Evolutionary conservation across 2,329 filamentous ascomycete species (phyloP), one percentile per base, ranked within the genome.

Genomic region (Arthrobotrys iridis): DNA sequence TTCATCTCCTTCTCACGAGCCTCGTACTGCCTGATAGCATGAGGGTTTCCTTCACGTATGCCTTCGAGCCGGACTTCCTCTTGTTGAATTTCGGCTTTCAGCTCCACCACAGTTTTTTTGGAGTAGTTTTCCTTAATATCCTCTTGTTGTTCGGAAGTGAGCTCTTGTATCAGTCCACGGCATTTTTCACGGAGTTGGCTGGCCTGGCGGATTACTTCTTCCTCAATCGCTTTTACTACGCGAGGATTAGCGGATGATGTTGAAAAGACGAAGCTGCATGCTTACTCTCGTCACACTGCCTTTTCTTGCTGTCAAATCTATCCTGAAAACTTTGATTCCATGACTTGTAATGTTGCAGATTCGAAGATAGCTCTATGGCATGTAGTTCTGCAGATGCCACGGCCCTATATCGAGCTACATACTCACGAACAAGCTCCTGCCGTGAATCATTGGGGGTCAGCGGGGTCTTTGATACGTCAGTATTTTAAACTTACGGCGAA

Each of bases 301-400:
- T 77, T 58, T 68, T 64, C 26, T 77, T 78, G 3, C n/a, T 52
- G 10, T 10, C 41, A 2, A 73, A 3, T 28, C 68, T 20, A 2
- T 73, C 50, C 6, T 81, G 79, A 78, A 93, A 92, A 70, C 89
- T 89, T 13, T 84, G 83, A 78, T 88, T 87, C n/a, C 97, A 84
- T 3, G 55, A 58, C 13, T 67, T 74, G 55, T 74, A 67, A 4
- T 87, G 87, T 46, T 88, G 85, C 1, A 91, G 82, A 79, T 99
- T 95, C 0, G 93, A 97, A n/a, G 85, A 82, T 0, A 93, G 93
- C 83, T 99, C 95, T 28, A 96, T 87, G 0, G 87, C 83, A 75
- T 88, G 85, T 46, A 97, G 85, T 78, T 91, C 87, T 1, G 87
- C 88, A 79, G 93, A 89, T 13, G 93, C 82, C 8, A 92, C 83